Percentiles rank a stretch among this genome's conserved stretches.
These are phyloP conservation scores for Vanrija humicola DNA, from an alignment of 1,284 basidiomycete genomes.

Conservation along the genomic window DNA sequence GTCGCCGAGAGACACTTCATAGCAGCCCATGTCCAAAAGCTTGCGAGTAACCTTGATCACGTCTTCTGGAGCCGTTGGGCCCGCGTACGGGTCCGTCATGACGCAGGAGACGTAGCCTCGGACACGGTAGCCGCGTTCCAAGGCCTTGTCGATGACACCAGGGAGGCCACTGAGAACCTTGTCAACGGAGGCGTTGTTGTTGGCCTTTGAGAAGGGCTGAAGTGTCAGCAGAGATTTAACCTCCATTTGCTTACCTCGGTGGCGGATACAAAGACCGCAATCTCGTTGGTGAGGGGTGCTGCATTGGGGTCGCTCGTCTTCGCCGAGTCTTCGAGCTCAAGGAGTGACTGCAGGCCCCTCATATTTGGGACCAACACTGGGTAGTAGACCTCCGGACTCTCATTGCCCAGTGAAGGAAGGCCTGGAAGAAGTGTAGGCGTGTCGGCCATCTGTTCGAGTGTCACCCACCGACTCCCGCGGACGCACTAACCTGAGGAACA, in stretches of 20 bases:
- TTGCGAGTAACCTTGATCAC: constrained; percentile 69
- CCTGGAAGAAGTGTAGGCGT: constrained; percentile 57
- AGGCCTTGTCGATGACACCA: constrained; percentile 62
- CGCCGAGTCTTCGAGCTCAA: constrained; percentile 48
- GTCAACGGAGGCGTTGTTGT: constrained; percentile 71
- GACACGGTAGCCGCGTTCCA: constrained; percentile 63
- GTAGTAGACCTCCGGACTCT: constrained; percentile 59
- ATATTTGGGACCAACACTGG: constrained; percentile 83
- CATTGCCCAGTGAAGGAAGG: constrained; percentile 33
- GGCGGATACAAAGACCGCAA: constrained; percentile 84
- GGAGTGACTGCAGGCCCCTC: constrained; percentile 67
- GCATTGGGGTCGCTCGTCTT: constrained; percentile 9
- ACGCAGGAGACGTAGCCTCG: constrained; percentile 80
- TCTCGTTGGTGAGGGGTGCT: constrained; percentile 64
- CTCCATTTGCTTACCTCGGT: constrained; percentile 55
- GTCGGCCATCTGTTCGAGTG: constrained; percentile 68
- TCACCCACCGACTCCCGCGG: constrained; percentile 41
- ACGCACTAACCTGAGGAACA: constrained; percentile 70
- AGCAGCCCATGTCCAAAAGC: constrained; percentile 84
- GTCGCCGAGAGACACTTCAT: constrained; percentile 87
- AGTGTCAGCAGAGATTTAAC: too few relatives aligned
- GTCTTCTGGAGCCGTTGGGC: constrained; percentile 62
- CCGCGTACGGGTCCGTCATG: constrained; percentile 81
- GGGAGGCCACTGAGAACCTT: constrained; percentile 66
- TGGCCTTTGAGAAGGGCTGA: constrained; percentile 71